Conservation (phyloP, 2,329 filamentous ascomycete species). For the Amylocarpus encephaloides region DNA sequence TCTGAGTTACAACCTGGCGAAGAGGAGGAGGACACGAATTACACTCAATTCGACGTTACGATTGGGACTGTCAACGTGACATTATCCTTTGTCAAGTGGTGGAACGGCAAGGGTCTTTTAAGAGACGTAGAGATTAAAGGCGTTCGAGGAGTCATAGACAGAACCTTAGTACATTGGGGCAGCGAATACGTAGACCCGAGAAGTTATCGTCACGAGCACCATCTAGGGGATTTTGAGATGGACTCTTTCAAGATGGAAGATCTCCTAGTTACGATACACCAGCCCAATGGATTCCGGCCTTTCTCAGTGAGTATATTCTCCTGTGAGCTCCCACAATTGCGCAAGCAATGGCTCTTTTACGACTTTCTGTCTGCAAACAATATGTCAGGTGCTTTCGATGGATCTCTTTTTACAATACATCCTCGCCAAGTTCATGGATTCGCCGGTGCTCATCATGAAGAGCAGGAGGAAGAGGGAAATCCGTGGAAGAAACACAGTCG, state of each 20-base stretch:
- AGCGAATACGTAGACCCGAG: constrained; percentile 69
- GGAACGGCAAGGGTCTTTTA: constrained; percentile 89
- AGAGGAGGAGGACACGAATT: constrained; percentile 77
- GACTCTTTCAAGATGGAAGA: constrained; percentile 96
- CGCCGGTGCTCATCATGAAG: constrained; percentile 54
- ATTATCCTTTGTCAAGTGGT: constrained; percentile 96
- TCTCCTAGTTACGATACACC: constrained; percentile 82
- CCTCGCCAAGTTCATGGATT: constrained; percentile 83
- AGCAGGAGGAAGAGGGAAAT: constrained; percentile 50
- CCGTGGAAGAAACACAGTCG: constrained; percentile 96
- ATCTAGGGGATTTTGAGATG: constrained; percentile 92
- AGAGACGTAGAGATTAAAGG: constrained; percentile 92
- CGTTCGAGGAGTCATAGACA: constrained; percentile 84
- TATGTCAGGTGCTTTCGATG: constrained; percentile 92
- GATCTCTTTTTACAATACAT: constrained; percentile 95
- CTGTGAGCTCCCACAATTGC: constrained; percentile 83
- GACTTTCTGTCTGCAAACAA: constrained; percentile 93
- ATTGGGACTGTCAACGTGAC: constrained; percentile 96
- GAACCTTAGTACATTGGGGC: constrained; percentile 72
- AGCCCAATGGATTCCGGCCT: constrained; percentile 84
- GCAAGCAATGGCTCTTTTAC: constrained; percentile 97
- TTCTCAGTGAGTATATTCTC: constrained; percentile 95
- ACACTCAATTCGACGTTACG: constrained; percentile 94
- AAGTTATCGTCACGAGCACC: constrained; percentile 79
- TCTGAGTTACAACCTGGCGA: constrained; percentile 36